Percentiles rank a stretch among this genome's conserved stretches.
Evolutionary conservation across 176 grass and related monocot species (phyloP).

Genomic region (Oryza meyeriana): DNA sequence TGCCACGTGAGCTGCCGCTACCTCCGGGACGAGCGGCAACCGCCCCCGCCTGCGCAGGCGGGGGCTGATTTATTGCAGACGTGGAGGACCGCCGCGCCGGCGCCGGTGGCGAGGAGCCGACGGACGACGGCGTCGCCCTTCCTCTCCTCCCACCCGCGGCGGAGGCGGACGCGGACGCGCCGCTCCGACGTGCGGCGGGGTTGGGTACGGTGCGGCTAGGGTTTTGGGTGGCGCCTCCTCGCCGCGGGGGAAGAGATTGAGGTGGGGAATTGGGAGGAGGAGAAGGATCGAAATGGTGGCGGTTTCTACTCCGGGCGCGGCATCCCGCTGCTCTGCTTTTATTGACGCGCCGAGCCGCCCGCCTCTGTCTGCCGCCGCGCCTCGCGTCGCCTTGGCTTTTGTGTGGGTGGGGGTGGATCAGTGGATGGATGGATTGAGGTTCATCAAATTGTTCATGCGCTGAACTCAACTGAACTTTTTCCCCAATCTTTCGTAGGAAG

Average conservation of each 20-base stretch:
- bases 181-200: neutral
- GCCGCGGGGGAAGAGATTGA: neutral
- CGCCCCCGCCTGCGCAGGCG: neutral
- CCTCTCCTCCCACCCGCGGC: conserved; percentile 9
- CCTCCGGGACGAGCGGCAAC: neutral
- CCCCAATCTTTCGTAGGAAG: neutral
- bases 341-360: neutral
- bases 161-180: neutral
- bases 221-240: conserved; percentile 18
- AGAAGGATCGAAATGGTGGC: neutral
- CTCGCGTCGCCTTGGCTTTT: neutral
- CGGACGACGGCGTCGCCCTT: neutral
- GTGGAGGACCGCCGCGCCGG: neutral
- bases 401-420: neutral
- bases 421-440: neutral
- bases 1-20: conserved; percentile 9
- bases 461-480: neutral
- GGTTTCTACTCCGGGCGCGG: conserved; percentile 8
- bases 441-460: conserved; percentile 1
- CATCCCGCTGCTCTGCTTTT: neutral
- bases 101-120: conserved; percentile 15
- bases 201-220: neutral
- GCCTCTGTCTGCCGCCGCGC: neutral
- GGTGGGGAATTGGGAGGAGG: neutral
- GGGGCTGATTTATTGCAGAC: neutral